Evolutionary conservation across 257 asterid genomes (phyloP), one percentile per base, ranked within the genome.

Genomic region (Cynanchum wilfordii): DNA sequence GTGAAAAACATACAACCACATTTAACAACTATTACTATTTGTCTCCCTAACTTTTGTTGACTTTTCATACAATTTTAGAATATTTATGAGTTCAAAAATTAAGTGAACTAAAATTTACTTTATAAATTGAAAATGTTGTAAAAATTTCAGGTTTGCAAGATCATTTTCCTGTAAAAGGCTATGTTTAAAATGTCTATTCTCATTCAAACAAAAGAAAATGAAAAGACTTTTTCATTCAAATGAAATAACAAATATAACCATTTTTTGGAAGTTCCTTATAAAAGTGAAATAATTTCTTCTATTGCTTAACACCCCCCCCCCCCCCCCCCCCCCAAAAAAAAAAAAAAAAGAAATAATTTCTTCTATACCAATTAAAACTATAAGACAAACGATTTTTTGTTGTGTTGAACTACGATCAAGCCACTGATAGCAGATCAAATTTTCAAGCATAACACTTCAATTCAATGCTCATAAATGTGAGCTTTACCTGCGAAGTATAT

Each of bases 401-500:
- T 36, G 10, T 17, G 6, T 10, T 19, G 69, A 64, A 38, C 69
- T 2, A 9, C 36, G 2, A 36, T 36, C 69, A 64, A 36, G 20
- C 5, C 40, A 24, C 49, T 5, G 17, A 45, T 17, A 11, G 12
- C 58, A 25, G 30, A 47, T 16, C 17, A 25, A 22, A 68, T 22
- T 30, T 16, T 3, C 72, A 68, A 27, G 38, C 24, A 29, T 15
- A 24, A 25, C 24, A 2, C 19, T 36, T 24, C 4, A 5, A 67
- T 17, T 7, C 9, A 4, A 24, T 67, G 7, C 22, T 30, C 33
- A 16, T 29, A 22, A 52, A 22, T 22, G 11, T 27, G 49, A 71
- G 55, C 19, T 45, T 76, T 79, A 94, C 98, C 96, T 94, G 87
- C 79, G 93, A 66, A 85, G 90, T 84, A 88, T 85, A 85, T 91